phyloP scores from a whole-genome alignment of 768 basidiomycete genomes.

The Guyanaporus albipodus region DNA sequence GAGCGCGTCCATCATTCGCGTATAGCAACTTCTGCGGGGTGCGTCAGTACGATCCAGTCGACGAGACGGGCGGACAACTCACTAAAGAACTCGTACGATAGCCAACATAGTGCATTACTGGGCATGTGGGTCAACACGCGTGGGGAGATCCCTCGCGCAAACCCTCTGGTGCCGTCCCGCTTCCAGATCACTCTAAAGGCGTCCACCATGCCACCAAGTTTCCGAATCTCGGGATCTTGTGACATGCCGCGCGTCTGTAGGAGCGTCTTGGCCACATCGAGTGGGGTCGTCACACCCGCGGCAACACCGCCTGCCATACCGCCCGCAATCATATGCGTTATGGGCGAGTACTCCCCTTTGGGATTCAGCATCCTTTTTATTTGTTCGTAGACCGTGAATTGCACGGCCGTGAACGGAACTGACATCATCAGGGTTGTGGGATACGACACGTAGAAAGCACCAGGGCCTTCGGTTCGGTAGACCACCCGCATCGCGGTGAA shows the following conservation, averaged over 20 bases:
- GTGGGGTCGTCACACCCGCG: slow-evolving; percentile 91
- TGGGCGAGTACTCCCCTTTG: slow-evolving; percentile 81
- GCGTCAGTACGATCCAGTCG: slow-evolving; percentile 6
- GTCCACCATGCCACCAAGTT: slow-evolving; percentile 78
- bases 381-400: slow-evolving; percentile 95
- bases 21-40: slow-evolving; percentile 57
- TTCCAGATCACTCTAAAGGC: slow-evolving; percentile 86
- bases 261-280: slow-evolving; percentile 97
- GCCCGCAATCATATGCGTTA: slow-evolving; percentile 88
- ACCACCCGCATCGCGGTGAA: slow-evolving; percentile 82
- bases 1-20: slow-evolving; percentile 34
- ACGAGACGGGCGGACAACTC: slow-evolving; percentile 37
- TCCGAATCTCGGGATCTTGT: slow-evolving; percentile 79
- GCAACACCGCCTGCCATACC: slow-evolving; percentile 92
- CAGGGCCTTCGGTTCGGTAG: slow-evolving; percentile 78
- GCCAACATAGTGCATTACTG: slow-evolving; percentile 95
- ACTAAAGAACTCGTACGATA: slow-evolving; percentile 99
- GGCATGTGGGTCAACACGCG: slow-evolving; percentile 95
- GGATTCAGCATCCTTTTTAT: slow-evolving; percentile 87
- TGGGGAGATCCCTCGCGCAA: slow-evolving; percentile 83
- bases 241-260: slow-evolving; percentile 93
- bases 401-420: slow-evolving; percentile 97
- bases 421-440: slow-evolving; percentile 96
- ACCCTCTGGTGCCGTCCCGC: slow-evolving; percentile 82
- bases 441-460: slow-evolving; percentile 97